phyloP scores from a whole-genome alignment of 208 protist species.

The Trypanosoma mega region DNA sequence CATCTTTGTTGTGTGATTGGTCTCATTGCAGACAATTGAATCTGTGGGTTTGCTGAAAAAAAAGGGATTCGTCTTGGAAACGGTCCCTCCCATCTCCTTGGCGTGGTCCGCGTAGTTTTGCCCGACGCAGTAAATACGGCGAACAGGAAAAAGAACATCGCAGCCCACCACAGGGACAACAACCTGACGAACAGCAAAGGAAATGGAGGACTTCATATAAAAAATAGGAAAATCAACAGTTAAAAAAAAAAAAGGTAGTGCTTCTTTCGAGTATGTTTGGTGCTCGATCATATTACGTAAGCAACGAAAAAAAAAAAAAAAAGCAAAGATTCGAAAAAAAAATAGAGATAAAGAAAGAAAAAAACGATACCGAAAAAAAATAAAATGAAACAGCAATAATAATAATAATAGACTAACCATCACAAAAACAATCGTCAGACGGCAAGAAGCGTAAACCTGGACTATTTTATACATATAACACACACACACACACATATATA shows the following conservation, averaged over 20 bases:
- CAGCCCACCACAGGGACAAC: constrained; percentile 53
- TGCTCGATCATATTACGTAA: no score
- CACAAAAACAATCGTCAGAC: not conserved
- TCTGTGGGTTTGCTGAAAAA: constrained; percentile 85
- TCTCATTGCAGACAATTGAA: constrained; percentile 35
- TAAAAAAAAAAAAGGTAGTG: no score
- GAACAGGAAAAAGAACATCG: constrained; percentile 53
- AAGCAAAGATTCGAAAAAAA: no score
- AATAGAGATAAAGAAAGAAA: constrained; percentile 26
- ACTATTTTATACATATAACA: constrained; percentile 10
- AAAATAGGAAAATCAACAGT: no score
- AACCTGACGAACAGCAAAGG: constrained; percentile 21
- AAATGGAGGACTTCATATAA: constrained; percentile 20
- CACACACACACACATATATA: constrained; percentile 6
- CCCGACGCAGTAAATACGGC: constrained; percentile 73
- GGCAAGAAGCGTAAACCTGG: constrained; percentile 11
- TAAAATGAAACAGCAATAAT: constrained; percentile 1
- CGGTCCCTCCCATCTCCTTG: constrained; percentile 60
- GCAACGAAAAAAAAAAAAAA: no score
- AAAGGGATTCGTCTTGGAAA: constrained; percentile 53
- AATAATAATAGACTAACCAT: constrained; percentile 1
- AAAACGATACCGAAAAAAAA: constrained; percentile 16
- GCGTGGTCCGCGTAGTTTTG: constrained; percentile 80
- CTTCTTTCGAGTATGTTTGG: no score
- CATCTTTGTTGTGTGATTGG: constrained; percentile 8